A percentile compares a stretch with the other conserved stretches of the same genome.
These are phyloP conservation scores for Microsporum ferrugineum DNA, from an alignment of 2,329 filamentous ascomycete genomes.

Conservation along the genomic window DNA sequence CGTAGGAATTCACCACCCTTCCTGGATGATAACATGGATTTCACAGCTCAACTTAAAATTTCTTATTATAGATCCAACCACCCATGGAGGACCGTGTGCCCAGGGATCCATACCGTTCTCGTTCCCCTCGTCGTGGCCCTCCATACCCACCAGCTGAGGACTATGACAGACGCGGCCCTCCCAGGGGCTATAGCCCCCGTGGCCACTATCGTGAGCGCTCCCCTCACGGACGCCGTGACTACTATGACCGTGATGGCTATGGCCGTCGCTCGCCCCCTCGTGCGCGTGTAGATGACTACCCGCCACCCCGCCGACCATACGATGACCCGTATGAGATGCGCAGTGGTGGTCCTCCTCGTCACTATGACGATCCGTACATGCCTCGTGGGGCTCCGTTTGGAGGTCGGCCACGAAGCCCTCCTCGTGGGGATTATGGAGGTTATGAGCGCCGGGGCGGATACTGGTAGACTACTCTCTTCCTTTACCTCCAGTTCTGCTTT, in stretches of 20 bases:
- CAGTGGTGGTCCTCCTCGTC: conserved; percentile 36
- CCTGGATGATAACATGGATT: conserved; percentile 11
- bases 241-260: conserved; percentile 70
- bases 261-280: conserved; percentile 71
- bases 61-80: conserved; percentile 49
- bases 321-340: conserved; percentile 50
- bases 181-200: conserved; percentile 73
- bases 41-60: conserved; percentile 19
- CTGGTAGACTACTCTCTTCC: conserved; percentile 30
- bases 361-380: conserved; percentile 50
- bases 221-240: conserved; percentile 62
- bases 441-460: conserved; percentile 34
- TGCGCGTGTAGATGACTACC: conserved; percentile 57
- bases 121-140: conserved; percentile 57
- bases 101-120: conserved; percentile 64
- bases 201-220: conserved; percentile 81
- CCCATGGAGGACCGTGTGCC: conserved; percentile 54
- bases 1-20: conserved; percentile 44
- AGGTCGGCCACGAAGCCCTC: conserved; percentile 30
- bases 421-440: conserved; percentile 30
- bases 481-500: conserved; percentile 19
- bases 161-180: conserved; percentile 71
- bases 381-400: conserved; percentile 42
- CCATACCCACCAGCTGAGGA: conserved; percentile 57
- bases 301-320: conserved; percentile 45